Conservation (phyloP, 176 grass and related monocot genomes). For the Dendrocalamus sinicus region DNA sequence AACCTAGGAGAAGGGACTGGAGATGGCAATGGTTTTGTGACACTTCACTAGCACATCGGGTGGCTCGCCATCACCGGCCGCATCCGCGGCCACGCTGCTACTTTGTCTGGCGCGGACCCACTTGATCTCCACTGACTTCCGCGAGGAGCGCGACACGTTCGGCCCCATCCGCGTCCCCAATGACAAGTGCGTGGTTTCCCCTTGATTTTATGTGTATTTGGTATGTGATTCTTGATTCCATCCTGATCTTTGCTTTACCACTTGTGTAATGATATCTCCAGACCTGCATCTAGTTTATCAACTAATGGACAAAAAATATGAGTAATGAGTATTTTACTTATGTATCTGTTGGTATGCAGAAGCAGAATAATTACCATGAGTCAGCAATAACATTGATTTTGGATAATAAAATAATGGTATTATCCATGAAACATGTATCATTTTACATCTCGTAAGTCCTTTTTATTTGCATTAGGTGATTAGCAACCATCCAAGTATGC, state of each 20-base stretch:
- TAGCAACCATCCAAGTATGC: too few relatives aligned
- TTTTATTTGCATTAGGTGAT: too few relatives aligned
- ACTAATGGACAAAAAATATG: neutral
- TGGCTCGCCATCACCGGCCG: slow-evolving; percentile 37
- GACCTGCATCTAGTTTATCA: neutral
- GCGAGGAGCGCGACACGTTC: slow-evolving; percentile 91
- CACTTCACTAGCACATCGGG: slow-evolving; percentile 48
- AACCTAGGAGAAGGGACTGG: neutral
- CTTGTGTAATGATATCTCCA: slow-evolving; percentile 2
- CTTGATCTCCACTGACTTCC: slow-evolving; percentile 68
- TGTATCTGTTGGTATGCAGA: slow-evolving; percentile 1
- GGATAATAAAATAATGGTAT: too few relatives aligned
- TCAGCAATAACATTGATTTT: too few relatives aligned
- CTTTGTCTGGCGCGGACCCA: slow-evolving; percentile 55
- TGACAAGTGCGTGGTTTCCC: slow-evolving; percentile 61
- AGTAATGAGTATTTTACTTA: slow-evolving; percentile 3
- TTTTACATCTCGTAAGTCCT: too few relatives aligned
- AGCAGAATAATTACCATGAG: neutral
- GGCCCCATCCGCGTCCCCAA: slow-evolving; percentile 80
- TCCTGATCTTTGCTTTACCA: slow-evolving; percentile 13
- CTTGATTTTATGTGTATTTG: neutral
- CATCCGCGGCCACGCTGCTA: too few relatives aligned
- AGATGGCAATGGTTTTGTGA: slow-evolving; percentile 72
- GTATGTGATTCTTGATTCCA: slow-evolving; percentile 3
- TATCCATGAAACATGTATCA: too few relatives aligned